Conservation (phyloP, 345 rosid genomes). For the Conringia planisiliqua region DNA sequence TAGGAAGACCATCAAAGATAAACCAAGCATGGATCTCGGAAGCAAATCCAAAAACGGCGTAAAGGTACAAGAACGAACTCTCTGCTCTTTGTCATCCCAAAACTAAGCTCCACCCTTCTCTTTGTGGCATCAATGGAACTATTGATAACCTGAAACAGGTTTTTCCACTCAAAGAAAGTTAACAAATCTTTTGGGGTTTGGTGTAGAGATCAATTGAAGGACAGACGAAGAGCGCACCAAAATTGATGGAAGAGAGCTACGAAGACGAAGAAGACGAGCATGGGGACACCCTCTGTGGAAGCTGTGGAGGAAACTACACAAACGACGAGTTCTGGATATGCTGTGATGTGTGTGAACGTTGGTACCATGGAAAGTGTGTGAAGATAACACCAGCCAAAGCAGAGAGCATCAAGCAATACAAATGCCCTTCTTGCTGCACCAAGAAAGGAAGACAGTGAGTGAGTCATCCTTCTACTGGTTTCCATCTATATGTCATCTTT, state of each 20-base stretch:
- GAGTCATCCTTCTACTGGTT: background rate
- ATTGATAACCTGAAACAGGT: background rate
- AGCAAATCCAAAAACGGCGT: constrained; percentile 73
- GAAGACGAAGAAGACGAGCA: constrained; percentile 88
- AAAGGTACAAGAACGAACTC: constrained; percentile 46
- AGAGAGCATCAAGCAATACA: constrained; percentile 78
- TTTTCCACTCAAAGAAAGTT: background rate
- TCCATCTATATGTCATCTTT: background rate
- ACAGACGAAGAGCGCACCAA: constrained; percentile 51
- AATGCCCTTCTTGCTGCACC: constrained; percentile 76
- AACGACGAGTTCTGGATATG: constrained; percentile 87
- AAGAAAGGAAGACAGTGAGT: constrained; percentile 52
- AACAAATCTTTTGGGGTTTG: background rate
- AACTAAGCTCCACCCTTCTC: background rate
- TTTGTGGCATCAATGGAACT: constrained; percentile 1
- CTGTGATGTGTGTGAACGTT: constrained; percentile 78
- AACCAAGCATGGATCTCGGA: constrained; percentile 52
- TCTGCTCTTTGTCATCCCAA: background rate
- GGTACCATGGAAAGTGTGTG: constrained; percentile 93
- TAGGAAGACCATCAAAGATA: constrained; percentile 54
- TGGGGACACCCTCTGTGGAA: constrained; percentile 73
- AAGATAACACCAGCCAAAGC: constrained; percentile 89
- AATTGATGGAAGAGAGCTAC: constrained; percentile 51
- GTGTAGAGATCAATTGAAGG: constrained; percentile 67
- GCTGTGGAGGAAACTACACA: constrained; percentile 80